Evolutionary conservation across 768 basidiomycete genomes (phyloP).

Genomic region (Naganishia kalamii): DNA sequence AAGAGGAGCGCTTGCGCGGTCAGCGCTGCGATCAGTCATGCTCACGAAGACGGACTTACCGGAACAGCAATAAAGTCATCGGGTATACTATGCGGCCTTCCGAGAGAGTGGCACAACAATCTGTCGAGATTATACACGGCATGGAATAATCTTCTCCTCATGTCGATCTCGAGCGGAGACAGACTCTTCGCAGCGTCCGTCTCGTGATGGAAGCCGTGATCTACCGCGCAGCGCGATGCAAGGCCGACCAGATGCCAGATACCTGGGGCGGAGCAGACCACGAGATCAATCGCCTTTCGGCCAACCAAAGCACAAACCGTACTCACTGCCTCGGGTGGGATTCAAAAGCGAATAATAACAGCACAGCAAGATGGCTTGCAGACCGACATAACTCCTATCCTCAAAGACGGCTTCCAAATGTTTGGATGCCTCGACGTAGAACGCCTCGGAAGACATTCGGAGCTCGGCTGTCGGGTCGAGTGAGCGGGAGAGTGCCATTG

Average conservation of each 20-base stretch:
- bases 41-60: constrained; percentile 26
- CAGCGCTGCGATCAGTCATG: background rate
- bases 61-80: constrained; percentile 47
- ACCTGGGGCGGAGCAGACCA: background rate
- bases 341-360: constrained; percentile 48
- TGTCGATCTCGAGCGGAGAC: constrained; percentile 42
- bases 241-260: constrained; percentile 48
- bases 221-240: constrained; percentile 44
- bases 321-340: constrained; percentile 43
- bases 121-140: constrained; percentile 46
- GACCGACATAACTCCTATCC: constrained; percentile 42
- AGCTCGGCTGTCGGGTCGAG: constrained; percentile 47
- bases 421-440: constrained; percentile 47
- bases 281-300: background rate
- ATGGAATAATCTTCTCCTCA: constrained; percentile 44
- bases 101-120: constrained; percentile 41
- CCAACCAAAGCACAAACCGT: background rate
- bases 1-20: too few relatives aligned
- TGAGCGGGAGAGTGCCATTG: constrained; percentile 47
- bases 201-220: constrained; percentile 47
- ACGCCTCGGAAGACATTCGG: constrained; percentile 46
- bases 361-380: constrained; percentile 46
- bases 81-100: constrained; percentile 45
- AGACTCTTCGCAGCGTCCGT: constrained; percentile 33
- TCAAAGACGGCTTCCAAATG: constrained; percentile 46